A percentile compares a stretch with the other conserved stretches of the same genome.
These are phyloP conservation scores for Torulaspora delbrueckii DNA, from an alignment of 805 yeast species.

Conservation along the genomic window DNA sequence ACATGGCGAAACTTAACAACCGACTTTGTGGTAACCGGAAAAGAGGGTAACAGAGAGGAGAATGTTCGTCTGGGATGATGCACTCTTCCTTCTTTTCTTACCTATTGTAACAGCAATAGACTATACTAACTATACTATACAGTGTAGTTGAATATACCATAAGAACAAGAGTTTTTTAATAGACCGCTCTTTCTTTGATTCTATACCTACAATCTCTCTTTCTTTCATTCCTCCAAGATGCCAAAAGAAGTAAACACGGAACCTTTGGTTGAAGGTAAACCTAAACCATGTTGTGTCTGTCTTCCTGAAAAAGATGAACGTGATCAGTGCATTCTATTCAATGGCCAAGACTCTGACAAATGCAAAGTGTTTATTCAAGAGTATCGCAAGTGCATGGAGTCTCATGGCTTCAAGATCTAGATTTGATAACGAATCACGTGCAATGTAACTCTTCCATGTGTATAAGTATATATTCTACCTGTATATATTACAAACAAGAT, in stretches of 20 bases:
- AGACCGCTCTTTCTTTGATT: too few species aligned
- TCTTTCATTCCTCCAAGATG: too few species aligned
- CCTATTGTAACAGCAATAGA: too few species aligned
- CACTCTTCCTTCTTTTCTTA: too few species aligned
- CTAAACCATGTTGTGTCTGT: conserved; percentile 97
- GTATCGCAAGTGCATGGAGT: conserved; percentile 87
- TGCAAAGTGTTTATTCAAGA: conserved; percentile 66
- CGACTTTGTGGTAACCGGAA: not conserved
- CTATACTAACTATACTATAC: too few species aligned
- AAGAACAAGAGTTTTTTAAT: too few species aligned
- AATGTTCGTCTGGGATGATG: not conserved
- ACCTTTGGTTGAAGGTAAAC: conserved; percentile 39
- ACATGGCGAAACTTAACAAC: not conserved
- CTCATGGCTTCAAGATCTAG: conserved; percentile 64
- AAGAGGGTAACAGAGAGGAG: not conserved
- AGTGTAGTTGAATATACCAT: too few species aligned
- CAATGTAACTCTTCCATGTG: not conserved
- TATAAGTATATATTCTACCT: conserved; percentile 1
- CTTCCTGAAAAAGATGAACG: conserved; percentile 72
- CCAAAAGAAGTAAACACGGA: not conserved
- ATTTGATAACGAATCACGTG: not conserved
- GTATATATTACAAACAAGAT: not conserved
- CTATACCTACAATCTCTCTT: too few species aligned
- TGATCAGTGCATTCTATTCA: conserved; percentile 79
- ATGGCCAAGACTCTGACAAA: conserved; percentile 73